phyloP scores from a whole-genome alignment of 1,284 basidiomycete species.

The Ganoderma resinaceum region DNA sequence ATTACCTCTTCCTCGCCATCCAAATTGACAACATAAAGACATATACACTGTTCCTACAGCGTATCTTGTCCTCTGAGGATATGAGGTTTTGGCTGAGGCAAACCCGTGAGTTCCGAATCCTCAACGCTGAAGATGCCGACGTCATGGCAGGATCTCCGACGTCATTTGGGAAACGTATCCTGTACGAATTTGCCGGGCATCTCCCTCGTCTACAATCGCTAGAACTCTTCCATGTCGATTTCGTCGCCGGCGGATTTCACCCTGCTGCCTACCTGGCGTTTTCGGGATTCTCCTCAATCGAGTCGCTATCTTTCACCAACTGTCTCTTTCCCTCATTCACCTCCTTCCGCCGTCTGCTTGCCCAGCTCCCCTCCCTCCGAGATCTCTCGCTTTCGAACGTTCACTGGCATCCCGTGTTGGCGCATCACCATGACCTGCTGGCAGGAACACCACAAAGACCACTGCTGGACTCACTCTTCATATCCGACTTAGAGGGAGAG shows the following conservation, averaged over 20 bases:
- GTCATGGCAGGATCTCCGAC: not conserved
- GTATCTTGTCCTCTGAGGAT: not conserved
- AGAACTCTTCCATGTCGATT: not conserved
- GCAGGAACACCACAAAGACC: not conserved
- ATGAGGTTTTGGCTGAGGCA: not conserved
- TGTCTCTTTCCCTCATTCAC: not conserved
- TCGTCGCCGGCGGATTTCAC: not conserved
- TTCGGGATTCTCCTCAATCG: not conserved
- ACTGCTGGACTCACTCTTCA: not conserved
- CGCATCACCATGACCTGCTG: not conserved
- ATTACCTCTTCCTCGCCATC: not conserved
- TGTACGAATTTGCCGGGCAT: not conserved
- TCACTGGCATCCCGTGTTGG: not conserved
- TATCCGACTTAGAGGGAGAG: not conserved
- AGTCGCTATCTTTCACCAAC: not conserved
- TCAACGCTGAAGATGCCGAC: not conserved
- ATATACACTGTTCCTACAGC: not conserved
- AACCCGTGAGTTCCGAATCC: not conserved
- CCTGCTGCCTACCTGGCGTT: not conserved
- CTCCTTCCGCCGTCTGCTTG: not conserved
- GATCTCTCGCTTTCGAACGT: not conserved
- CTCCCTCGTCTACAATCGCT: not conserved
- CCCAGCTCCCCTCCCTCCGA: not conserved
- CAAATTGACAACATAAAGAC: not conserved
- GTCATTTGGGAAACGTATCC: not conserved